Evolutionary conservation across 2,329 filamentous ascomycete genomes (phyloP).

Genomic region (Torrubiellomyces zombiae): DNA sequence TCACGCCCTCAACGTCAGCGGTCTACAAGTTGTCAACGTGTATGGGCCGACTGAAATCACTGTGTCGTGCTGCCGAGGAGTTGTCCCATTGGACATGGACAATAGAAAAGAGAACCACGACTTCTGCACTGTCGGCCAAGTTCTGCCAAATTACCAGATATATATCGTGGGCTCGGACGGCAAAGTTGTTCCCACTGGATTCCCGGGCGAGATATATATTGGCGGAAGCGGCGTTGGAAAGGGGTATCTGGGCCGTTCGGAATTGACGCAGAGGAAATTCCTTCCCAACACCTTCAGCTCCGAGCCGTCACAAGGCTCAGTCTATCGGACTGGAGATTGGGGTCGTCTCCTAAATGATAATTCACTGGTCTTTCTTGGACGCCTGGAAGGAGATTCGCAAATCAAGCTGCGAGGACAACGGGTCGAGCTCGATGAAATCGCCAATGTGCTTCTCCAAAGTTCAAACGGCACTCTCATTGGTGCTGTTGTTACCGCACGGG

Average conservation of each 20-base stretch:
- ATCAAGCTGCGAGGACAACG: constrained; percentile 28
- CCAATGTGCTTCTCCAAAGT: constrained; percentile 8
- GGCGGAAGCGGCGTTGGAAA: constrained; percentile 20
- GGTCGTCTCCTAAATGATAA: constrained; percentile 18
- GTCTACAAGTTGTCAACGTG: constrained; percentile 6
- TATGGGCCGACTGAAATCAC: constrained; percentile 15
- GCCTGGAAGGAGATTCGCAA: constrained; percentile 23
- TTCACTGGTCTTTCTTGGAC: constrained; percentile 16
- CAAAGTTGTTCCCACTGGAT: constrained; percentile 5
- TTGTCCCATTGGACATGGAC: too few species aligned
- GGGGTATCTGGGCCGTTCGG: constrained; percentile 19
- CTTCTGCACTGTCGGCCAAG: background rate
- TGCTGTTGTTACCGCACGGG: constrained; percentile 10
- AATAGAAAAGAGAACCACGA: too few species aligned
- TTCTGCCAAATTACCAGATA: constrained; percentile 13
- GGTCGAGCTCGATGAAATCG: constrained; percentile 28
- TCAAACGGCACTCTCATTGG: constrained; percentile 6
- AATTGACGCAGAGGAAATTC: constrained; percentile 4
- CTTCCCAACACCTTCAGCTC: constrained; percentile 1
- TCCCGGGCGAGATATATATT: constrained; percentile 5
- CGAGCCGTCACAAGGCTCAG: background rate
- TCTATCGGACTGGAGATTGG: constrained; percentile 15
- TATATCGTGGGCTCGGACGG: constrained; percentile 22
- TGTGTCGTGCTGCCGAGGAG: constrained; percentile 2
- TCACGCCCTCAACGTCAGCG: background rate